These are phyloP conservation scores for Pseudotsuga menziesii DNA, from an alignment of 75 land plant species.

Conservation along the genomic window DNA sequence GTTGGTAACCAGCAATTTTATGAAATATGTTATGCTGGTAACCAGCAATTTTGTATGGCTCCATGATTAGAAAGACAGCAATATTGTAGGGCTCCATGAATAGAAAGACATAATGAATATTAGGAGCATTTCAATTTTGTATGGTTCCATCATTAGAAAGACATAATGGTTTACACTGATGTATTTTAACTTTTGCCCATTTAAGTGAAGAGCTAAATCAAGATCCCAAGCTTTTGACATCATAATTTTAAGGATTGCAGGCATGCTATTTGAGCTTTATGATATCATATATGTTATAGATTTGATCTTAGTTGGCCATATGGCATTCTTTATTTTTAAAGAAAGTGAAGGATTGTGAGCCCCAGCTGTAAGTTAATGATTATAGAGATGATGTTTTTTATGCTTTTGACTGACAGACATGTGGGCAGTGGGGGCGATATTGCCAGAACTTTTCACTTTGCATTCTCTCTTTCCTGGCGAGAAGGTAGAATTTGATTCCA, in stretches of 20 bases:
- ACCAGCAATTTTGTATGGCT: too few relatives aligned
- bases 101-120: too few relatives aligned
- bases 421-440: constrained; percentile 96
- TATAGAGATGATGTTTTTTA: background rate
- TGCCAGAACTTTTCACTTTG: constrained; percentile 82
- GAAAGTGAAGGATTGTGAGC: too few relatives aligned
- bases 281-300: background rate
- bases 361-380: background rate
- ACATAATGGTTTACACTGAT: background rate
- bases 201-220: background rate
- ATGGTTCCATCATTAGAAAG: background rate
- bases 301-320: background rate
- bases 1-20: too few relatives aligned
- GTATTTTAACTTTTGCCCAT: background rate
- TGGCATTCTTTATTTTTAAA: background rate
- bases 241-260: background rate
- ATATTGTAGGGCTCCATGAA: too few relatives aligned
- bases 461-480: constrained; percentile 83
- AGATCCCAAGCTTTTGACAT: background rate
- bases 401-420: constrained; percentile 51
- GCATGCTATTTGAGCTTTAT: background rate
- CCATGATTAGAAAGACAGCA: too few relatives aligned
- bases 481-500: too few relatives aligned
- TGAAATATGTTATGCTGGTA: too few relatives aligned
- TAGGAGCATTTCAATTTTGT: too few relatives aligned